Evolutionary conservation across 768 basidiomycete genomes (phyloP).

Genomic region (Xerocomus spinulosus): DNA sequence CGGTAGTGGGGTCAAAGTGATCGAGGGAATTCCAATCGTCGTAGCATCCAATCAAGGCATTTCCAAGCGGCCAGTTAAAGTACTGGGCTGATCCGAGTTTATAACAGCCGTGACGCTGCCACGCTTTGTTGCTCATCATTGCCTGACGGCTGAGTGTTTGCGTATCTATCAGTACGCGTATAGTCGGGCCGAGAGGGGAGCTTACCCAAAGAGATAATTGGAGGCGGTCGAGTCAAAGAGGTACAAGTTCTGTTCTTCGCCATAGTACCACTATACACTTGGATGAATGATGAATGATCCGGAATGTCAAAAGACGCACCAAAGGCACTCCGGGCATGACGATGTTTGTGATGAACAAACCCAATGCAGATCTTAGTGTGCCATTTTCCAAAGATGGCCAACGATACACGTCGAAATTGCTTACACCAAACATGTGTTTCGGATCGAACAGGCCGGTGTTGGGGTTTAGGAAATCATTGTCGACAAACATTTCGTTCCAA

Average conservation of each 20-base stretch:
- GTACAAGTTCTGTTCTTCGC: conserved; percentile 91
- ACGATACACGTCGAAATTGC: conserved; percentile 92
- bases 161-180: background rate
- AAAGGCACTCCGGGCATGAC: conserved; percentile 86
- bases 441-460: conserved; percentile 66
- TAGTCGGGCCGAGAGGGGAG: background rate
- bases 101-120: conserved; percentile 94
- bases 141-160: conserved; percentile 82
- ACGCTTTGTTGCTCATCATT: conserved; percentile 79
- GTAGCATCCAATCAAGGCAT: conserved; percentile 72
- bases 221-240: conserved; percentile 80
- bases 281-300: background rate
- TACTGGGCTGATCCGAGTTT: conserved; percentile 86
- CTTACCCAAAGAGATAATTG: conserved; percentile 88
- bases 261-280: conserved; percentile 63
- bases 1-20: conserved; percentile 89
- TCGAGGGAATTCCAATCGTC: conserved; percentile 93
- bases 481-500: conserved; percentile 89
- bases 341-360: conserved; percentile 70
- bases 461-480: conserved; percentile 82
- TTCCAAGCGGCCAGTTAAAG: conserved; percentile 88
- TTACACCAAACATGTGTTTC: conserved; percentile 85
- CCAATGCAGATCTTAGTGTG: conserved; percentile 69
- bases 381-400: conserved; percentile 91
- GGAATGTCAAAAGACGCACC: conserved; percentile 35